Base-by-base conservation (phyloP, 176 grass and related monocot genomes). In the Thinopyrum elongatum region DNA sequence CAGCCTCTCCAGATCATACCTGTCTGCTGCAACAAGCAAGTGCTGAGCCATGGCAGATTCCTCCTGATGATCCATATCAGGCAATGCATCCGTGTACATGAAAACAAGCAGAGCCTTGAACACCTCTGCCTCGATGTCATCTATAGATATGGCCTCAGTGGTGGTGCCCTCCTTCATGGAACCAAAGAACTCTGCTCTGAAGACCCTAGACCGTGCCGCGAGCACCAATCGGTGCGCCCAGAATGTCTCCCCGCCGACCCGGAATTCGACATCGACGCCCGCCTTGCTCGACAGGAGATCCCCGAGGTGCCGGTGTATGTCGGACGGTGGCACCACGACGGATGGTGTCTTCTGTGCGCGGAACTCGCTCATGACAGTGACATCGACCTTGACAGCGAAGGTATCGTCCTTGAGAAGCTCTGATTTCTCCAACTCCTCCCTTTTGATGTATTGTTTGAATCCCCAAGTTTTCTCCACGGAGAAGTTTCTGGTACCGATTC, bases 21-120 rank as follows among this genome's bases (percentile, higher is more conserved):
- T 85, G 58, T 94, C 92, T 14, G 70, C 70, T 15, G 89, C 92
- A 27, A 80, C 83, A 19, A 91, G 69, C 60, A 94, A 67, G 70
- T 92, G 58, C 47, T 87, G 84, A 26, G 65, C 42, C 72, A 75
- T 29, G 25, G 25, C 72, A 29, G 17, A 75, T 3, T 75, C 72
- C 72, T 17, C 0, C 6, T 19, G n/a, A n/a, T 10, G 25, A 17
- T 49, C 2, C 72, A 9, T 49, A 47, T 67, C 73, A 4, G 73
- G 61, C 29, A 77, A 2, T 17, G 3, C 10, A 29, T 85, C 83
- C 0, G 60, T 85, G 83, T 85, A 85, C 0, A 85, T 66, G 60
- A 85, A 85, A 4, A 14, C 15, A 1, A 77, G 83, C 61, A 85
- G 23, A 7, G 4, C 5, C 14, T 3, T 86, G 59, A 92, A 92